These are phyloP conservation scores for Fusarium longipes DNA, from an alignment of 2,329 filamentous ascomycete species.

Conservation along the genomic window DNA sequence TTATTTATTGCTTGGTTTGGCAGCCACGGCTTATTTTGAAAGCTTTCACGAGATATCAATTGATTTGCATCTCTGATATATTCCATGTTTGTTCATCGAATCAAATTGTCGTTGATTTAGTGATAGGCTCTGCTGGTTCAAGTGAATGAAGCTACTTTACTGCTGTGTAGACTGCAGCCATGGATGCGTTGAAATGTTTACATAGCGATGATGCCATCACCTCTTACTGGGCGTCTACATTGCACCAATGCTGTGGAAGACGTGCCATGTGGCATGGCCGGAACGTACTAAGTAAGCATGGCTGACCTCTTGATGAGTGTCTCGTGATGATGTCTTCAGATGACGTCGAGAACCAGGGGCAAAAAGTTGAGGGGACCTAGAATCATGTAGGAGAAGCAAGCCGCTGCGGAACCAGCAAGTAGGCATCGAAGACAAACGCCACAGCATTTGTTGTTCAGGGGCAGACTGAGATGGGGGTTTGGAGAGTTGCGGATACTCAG, in stretches of 20 bases:
- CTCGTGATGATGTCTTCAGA: conserved; percentile 29
- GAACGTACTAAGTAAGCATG: conserved; percentile 16
- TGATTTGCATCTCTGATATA: not conserved
- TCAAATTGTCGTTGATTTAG: not conserved
- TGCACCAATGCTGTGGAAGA: not conserved
- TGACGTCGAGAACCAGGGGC: conserved; percentile 32
- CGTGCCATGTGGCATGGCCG: conserved; percentile 23
- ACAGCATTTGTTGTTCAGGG: conserved; percentile 22
- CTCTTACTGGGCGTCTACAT: not conserved
- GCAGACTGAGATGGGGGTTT: not conserved
- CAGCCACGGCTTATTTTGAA: conserved; percentile 10
- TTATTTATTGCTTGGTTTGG: conserved; percentile 23
- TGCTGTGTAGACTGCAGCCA: not conserved
- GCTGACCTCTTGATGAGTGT: conserved; percentile 20
- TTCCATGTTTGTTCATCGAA: not conserved
- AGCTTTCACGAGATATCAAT: conserved; percentile 25
- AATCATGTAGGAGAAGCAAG: conserved; percentile 16
- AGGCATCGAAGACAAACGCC: conserved; percentile 27
- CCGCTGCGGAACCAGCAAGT: conserved; percentile 24
- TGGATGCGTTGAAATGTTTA: not conserved
- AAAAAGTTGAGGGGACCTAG: not conserved
- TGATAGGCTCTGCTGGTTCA: not conserved
- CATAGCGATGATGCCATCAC: not conserved
- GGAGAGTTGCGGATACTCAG: not conserved
- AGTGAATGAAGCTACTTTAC: not conserved